These are phyloP conservation scores for Lipomyces yarrowii DNA, from an alignment of 1,139 yeast species.

Conservation along the genomic window DNA sequence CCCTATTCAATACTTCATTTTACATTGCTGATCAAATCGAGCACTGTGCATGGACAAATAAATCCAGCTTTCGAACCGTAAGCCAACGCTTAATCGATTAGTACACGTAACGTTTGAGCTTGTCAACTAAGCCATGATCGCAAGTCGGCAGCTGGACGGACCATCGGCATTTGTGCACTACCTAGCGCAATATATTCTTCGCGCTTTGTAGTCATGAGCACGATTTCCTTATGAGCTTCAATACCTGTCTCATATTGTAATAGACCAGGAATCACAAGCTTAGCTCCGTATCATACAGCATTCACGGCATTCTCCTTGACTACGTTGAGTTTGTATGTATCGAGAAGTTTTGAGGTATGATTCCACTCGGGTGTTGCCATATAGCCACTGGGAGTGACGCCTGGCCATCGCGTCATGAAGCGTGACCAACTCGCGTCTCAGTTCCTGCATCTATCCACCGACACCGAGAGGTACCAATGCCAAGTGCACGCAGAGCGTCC, in stretches of 20 bases:
- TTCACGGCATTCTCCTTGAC: slow-evolving; percentile 98
- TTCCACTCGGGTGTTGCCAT: slow-evolving; percentile 97
- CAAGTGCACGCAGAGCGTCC: slow-evolving; percentile 96
- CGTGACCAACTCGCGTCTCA: slow-evolving; percentile 96
- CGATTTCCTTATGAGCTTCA: slow-evolving; percentile 96
- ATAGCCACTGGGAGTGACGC: slow-evolving; percentile 98
- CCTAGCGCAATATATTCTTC: slow-evolving; percentile 99
- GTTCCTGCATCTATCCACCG: slow-evolving; percentile 99
- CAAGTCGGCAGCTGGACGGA: slow-evolving; percentile 92
- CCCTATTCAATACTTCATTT: background rate
- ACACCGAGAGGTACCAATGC: slow-evolving; percentile 98
- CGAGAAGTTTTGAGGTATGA: slow-evolving; percentile 86
- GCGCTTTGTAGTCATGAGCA: slow-evolving; percentile 97
- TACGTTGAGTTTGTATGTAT: slow-evolving; percentile 95
- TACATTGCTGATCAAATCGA: background rate
- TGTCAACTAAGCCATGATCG: slow-evolving; percentile 98
- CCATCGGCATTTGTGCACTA: slow-evolving; percentile 98
- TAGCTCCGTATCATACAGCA: slow-evolving; percentile 98
- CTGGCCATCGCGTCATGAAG: slow-evolving; percentile 95
- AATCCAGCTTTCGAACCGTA: background rate
- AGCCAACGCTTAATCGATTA: background rate
- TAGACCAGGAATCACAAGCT: slow-evolving; percentile 97
- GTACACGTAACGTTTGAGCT: slow-evolving; percentile 77
- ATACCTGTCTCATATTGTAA: slow-evolving; percentile 97
- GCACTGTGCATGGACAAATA: background rate